Conservation (phyloP, 73 alveolate genomes). For the Tetrahymena thermophila region DNA sequence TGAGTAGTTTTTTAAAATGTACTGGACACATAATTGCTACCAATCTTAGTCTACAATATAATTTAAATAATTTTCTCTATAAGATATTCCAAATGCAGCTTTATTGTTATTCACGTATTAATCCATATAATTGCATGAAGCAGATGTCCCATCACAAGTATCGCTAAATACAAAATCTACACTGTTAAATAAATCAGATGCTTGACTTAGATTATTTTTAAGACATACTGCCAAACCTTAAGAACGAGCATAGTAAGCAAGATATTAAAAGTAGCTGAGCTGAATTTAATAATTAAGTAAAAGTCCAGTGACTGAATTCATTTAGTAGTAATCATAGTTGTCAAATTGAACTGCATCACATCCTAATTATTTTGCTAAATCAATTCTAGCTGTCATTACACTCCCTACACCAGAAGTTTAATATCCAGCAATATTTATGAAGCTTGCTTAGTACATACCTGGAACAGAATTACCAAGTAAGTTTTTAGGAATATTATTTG, state of each 20-base stretch:
- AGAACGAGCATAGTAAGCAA: not conserved
- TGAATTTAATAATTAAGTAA: not conserved
- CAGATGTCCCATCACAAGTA: not conserved
- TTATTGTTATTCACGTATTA: not conserved
- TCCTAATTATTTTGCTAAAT: not conserved
- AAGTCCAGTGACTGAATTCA: not conserved
- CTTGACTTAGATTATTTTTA: not conserved
- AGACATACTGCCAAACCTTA: not conserved
- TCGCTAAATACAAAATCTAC: not conserved
- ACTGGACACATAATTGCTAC: not conserved
- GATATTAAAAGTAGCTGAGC: not conserved
- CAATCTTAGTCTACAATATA: not conserved
- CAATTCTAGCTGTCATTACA: constrained; percentile 7
- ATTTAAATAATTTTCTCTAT: not conserved
- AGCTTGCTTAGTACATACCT: not conserved
- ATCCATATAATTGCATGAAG: not conserved
- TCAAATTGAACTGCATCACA: constrained; percentile 2
- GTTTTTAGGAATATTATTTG: not conserved
- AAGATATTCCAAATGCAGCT: not conserved
- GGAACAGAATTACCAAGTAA: not conserved
- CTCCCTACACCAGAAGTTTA: not conserved
- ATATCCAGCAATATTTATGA: not conserved
- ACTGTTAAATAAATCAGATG: not conserved
- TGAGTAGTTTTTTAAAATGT: not conserved
- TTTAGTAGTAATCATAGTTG: not conserved